Conservation (phyloP, 73 alveolate genomes). For the Uronychia setigera region DNA sequence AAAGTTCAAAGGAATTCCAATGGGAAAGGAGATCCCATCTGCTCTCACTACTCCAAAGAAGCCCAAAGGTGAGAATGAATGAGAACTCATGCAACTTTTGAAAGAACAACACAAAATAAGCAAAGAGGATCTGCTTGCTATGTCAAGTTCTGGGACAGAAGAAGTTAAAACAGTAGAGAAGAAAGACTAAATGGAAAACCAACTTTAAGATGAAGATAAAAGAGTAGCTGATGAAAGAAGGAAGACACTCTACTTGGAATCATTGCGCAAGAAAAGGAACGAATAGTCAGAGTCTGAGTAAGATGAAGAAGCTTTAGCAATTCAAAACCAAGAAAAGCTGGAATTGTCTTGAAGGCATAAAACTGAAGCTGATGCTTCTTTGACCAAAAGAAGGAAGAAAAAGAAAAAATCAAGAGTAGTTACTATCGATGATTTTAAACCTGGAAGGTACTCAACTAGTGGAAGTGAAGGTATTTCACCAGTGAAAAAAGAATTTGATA, state of each 20-base stretch:
- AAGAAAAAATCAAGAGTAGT: not conserved
- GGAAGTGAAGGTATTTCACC: no score
- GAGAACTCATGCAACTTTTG: not conserved
- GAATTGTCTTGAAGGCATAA: no score
- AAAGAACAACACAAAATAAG: not conserved
- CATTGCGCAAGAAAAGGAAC: not conserved
- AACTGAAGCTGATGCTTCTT: no score
- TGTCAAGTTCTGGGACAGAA: not conserved
- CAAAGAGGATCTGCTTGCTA: not conserved
- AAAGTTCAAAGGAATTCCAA: not conserved
- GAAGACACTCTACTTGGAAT: not conserved
- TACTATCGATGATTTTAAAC: no score
- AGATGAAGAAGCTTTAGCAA: no score
- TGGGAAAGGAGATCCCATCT: not conserved
- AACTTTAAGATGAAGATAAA: not conserved
- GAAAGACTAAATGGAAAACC: not conserved
- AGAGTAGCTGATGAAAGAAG: not conserved
- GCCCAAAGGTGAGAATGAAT: not conserved
- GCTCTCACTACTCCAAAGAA: not conserved
- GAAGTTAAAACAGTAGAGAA: not conserved
- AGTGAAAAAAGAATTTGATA: no score
- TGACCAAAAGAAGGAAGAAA: no score
- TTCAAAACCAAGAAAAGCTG: no score
- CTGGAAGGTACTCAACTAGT: not conserved
- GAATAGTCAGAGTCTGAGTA: no score